phyloP scores from a whole-genome alignment of 2,329 filamentous ascomycete genomes.

The Fusarium chuoi region DNA sequence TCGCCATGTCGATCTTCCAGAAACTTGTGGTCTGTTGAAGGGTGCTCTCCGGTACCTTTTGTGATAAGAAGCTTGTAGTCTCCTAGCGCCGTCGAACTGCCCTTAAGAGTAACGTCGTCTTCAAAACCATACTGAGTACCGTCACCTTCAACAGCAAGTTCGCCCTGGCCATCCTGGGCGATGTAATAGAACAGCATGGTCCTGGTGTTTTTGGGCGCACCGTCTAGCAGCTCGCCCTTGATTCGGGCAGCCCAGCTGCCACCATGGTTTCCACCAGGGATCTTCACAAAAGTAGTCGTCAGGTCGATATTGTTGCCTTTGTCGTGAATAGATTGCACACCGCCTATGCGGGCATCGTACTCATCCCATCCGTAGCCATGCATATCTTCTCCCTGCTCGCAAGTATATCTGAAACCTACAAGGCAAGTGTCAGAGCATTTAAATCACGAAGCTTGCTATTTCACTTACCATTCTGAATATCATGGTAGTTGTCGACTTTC shows the following conservation, averaged over 20 bases:
- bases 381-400: constrained; percentile 94
- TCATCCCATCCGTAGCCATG: constrained; percentile 98
- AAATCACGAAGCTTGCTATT: background rate
- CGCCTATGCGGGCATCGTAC: constrained; percentile 89
- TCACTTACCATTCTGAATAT: constrained; percentile 76
- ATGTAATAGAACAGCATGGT: constrained; percentile 86
- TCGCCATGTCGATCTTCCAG: constrained; percentile 77
- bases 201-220: constrained; percentile 73
- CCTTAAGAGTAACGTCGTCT: constrained; percentile 74
- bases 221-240: constrained; percentile 80
- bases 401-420: constrained; percentile 88
- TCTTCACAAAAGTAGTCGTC: constrained; percentile 92
- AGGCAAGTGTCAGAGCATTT: constrained; percentile 2
- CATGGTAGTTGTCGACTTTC: constrained; percentile 80
- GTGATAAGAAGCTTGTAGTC: constrained; percentile 84
- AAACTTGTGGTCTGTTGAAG: constrained; percentile 72
- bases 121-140: constrained; percentile 62
- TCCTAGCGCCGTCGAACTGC: constrained; percentile 77
- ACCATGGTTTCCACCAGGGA: constrained; percentile 84
- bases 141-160: constrained; percentile 67
- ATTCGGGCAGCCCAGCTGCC: constrained; percentile 94
- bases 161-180: constrained; percentile 78
- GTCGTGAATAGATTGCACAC: constrained; percentile 91
- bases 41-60: constrained; percentile 71
- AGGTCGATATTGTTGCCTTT: constrained; percentile 88